Evolutionary conservation across 306 rosid genomes (phyloP).

Genomic region (Vachellia collinsii): DNA sequence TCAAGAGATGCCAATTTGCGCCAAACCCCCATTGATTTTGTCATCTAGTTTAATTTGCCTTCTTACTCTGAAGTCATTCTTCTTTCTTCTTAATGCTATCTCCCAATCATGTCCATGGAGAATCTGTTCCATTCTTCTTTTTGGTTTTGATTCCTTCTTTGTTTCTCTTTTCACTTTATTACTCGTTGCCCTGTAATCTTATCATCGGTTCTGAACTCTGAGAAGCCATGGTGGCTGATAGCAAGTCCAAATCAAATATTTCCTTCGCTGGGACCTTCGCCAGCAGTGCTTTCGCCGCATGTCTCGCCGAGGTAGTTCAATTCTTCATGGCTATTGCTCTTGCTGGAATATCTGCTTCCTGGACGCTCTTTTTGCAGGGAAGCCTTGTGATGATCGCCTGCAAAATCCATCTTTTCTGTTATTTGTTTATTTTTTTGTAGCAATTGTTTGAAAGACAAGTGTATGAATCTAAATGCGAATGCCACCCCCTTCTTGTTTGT

Average conservation of each 20-base stretch:
- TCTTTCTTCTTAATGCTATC: neutral
- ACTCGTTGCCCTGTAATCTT: neutral
- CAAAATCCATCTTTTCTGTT: neutral
- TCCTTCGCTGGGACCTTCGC: slow-evolving; percentile 71
- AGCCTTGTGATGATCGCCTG: slow-evolving; percentile 23
- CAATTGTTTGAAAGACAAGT: neutral
- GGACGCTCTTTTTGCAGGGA: neutral
- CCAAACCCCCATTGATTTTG: slow-evolving; percentile 10
- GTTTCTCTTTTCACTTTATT: slow-evolving; percentile 5
- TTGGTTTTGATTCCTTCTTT: neutral
- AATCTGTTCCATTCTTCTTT: neutral
- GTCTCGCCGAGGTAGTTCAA: slow-evolving; percentile 67
- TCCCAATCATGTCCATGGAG: neutral
- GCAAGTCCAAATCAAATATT: slow-evolving; percentile 59
- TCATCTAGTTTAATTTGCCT: neutral
- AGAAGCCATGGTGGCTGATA: slow-evolving; percentile 64
- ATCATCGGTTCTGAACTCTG: neutral
- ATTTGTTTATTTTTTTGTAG: neutral
- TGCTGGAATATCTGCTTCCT: slow-evolving; percentile 8
- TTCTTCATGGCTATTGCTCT: neutral
- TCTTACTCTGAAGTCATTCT: slow-evolving; percentile 12
- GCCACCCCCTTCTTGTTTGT: neutral
- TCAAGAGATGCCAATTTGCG: slow-evolving; percentile 14
- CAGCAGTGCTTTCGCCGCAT: slow-evolving; percentile 78
- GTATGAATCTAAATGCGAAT: neutral